Percentiles rank a stretch among this genome's conserved stretches.
Evolutionary conservation across 2,329 filamentous ascomycete genomes (phyloP).

Genomic region (Aspergillus versicolor): DNA sequence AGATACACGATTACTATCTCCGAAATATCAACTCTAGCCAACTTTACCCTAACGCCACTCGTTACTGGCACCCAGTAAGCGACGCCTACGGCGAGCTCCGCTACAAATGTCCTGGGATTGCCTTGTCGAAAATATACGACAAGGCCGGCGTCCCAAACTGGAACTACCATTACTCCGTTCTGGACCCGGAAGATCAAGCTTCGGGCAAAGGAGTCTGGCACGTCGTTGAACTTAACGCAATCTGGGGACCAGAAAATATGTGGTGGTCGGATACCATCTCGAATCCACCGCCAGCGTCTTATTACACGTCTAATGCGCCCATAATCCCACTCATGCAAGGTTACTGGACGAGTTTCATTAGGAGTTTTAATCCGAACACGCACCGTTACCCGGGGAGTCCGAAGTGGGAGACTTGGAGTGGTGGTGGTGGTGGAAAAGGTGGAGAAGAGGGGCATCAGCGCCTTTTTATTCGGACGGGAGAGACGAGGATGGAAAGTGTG

Average conservation of each 20-base stretch:
- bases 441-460: constrained; percentile 25
- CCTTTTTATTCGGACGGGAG: constrained; percentile 46
- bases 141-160: constrained; percentile 47
- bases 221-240: constrained; percentile 63
- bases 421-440: constrained; percentile 25
- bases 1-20: constrained; percentile 59
- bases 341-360: constrained; percentile 75
- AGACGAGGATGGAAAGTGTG: constrained; percentile 49
- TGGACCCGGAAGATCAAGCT: constrained; percentile 55
- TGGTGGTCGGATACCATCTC: constrained; percentile 49
- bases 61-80: constrained; percentile 59
- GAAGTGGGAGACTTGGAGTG: constrained; percentile 52
- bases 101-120: constrained; percentile 64
- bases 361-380: constrained; percentile 64
- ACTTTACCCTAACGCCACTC: constrained; percentile 49
- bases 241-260: constrained; percentile 64
- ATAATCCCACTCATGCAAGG: constrained; percentile 64
- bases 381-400: constrained; percentile 48
- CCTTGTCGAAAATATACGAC: constrained; percentile 48
- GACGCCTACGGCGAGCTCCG: constrained; percentile 65
- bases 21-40: constrained; percentile 39
- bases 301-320: constrained; percentile 54
- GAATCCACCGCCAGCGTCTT: constrained; percentile 54
- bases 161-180: constrained; percentile 70
- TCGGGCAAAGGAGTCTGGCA: constrained; percentile 65